Evolutionary conservation across 768 basidiomycete genomes (phyloP).

Genomic region (Phanerochaete sordida): DNA sequence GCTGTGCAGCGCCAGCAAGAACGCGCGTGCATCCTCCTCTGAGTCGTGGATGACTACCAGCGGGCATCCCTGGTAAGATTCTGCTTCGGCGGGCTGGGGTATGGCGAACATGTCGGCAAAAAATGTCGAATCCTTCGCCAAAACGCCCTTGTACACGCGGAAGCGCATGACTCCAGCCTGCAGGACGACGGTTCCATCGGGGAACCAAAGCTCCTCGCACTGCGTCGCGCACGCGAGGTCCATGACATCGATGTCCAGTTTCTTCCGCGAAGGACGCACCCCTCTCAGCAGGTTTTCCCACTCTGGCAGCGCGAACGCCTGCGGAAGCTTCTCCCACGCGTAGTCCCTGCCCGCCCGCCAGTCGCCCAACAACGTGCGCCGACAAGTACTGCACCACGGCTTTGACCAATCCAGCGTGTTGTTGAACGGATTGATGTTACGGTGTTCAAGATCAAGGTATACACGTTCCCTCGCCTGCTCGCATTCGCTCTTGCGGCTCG

Average conservation of each 20-base stretch:
- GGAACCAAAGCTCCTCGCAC: conserved; percentile 22
- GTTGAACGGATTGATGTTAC: no score
- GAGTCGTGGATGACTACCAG: not conserved
- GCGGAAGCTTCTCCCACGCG: not conserved
- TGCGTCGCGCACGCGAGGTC: no score
- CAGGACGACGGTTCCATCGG: conserved; percentile 26
- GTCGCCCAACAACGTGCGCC: not conserved
- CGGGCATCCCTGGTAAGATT: not conserved
- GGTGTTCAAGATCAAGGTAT: no score
- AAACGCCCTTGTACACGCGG: conserved; percentile 23
- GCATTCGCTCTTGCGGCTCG: no score
- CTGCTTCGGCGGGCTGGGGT: not conserved
- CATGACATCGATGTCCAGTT: no score
- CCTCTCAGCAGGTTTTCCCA: no score
- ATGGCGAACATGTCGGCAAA: not conserved
- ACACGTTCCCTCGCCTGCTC: no score
- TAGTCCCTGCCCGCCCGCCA: not conserved
- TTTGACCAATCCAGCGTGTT: no score
- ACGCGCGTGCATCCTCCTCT: not conserved
- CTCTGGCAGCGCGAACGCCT: not conserved
- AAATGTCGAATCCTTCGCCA: conserved; percentile 21
- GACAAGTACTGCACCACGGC: no score
- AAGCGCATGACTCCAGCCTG: conserved; percentile 20
- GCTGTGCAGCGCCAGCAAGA: not conserved
- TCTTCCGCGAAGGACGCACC: no score